These are phyloP conservation scores for Spinacia oleracea DNA, from an alignment of 179 eudicot species.

Conservation along the genomic window DNA sequence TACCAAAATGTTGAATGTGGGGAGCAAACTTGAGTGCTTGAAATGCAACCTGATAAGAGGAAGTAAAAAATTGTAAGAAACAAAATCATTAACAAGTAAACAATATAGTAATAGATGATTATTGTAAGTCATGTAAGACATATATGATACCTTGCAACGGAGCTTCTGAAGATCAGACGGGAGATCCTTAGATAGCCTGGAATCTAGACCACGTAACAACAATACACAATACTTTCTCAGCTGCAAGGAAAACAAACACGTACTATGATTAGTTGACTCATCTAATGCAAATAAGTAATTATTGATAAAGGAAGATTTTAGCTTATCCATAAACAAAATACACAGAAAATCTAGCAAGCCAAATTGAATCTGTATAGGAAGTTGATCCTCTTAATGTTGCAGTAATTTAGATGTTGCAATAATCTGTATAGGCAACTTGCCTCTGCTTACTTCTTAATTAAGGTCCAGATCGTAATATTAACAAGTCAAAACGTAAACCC, in stretches of 20 bases:
- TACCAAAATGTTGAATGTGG: conserved; percentile 64
- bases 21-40: conserved; percentile 88
- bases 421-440: too few species aligned
- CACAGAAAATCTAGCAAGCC: not conserved
- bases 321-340: too few species aligned
- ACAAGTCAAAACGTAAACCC: too few species aligned
- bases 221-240: conserved; percentile 68
- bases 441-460: not conserved
- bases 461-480: too few species aligned
- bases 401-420: not conserved
- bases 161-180: conserved; percentile 96
- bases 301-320: not conserved
- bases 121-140: not conserved
- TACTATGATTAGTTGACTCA: not conserved
- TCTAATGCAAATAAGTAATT: not conserved
- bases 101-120: not conserved
- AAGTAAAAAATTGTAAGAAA: not conserved
- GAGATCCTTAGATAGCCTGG: conserved; percentile 87
- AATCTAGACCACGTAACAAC: conserved; percentile 78
- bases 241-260: conserved; percentile 43
- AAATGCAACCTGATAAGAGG: conserved; percentile 72
- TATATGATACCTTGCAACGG: conserved; percentile 78
- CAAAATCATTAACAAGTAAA: not conserved
- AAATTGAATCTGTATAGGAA: not conserved
- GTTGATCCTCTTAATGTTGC: not conserved